Conservation (phyloP, 495 filamentous ascomycete genomes). For the Chaetomium cochliodes region DNA sequence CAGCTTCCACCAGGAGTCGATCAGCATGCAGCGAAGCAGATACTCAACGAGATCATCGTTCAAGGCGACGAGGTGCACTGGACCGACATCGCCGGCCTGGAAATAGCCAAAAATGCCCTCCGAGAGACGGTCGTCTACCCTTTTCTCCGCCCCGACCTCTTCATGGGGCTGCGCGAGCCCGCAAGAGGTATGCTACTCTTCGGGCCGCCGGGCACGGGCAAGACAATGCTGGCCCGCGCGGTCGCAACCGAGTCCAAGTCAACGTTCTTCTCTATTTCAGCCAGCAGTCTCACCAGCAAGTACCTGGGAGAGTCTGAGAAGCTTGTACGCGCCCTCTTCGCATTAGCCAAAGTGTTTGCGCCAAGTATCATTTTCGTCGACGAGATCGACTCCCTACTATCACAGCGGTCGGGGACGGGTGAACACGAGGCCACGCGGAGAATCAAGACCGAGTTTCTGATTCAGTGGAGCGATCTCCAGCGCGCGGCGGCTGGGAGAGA, state of each 20-base stretch:
- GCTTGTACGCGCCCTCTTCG: constrained; percentile 89
- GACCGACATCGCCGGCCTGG: constrained; percentile 90
- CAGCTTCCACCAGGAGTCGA: constrained; percentile 80
- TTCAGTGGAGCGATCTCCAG: constrained; percentile 94
- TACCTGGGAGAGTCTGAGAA: constrained; percentile 97
- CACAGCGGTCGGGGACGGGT: constrained; percentile 73
- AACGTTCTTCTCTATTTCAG: constrained; percentile 96
- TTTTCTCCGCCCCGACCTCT: constrained; percentile 92
- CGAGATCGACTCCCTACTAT: constrained; percentile 94
- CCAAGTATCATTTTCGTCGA: constrained; percentile 99
- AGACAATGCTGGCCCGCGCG: constrained; percentile 95
- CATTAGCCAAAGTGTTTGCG: constrained; percentile 82
- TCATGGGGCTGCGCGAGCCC: constrained; percentile 91
- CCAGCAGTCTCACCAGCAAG: constrained; percentile 91
- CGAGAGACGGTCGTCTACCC: constrained; percentile 98
- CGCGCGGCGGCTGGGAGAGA: constrained; percentile 87
- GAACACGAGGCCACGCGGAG: constrained; percentile 92
- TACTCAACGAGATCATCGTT: constrained; percentile 94
- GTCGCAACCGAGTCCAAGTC: constrained; percentile 93
- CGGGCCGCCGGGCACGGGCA: constrained; percentile 93
- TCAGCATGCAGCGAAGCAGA: constrained; percentile 76
- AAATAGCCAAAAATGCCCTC: constrained; percentile 84
- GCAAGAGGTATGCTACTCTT: constrained; percentile 95
- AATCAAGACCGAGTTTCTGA: constrained; percentile 97
- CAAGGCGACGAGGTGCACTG: constrained; percentile 94